Percentiles rank a stretch among this genome's conserved stretches.
These are phyloP conservation scores for Pelargonium australe DNA, from an alignment of 441 rosid species.

Conservation along the genomic window DNA sequence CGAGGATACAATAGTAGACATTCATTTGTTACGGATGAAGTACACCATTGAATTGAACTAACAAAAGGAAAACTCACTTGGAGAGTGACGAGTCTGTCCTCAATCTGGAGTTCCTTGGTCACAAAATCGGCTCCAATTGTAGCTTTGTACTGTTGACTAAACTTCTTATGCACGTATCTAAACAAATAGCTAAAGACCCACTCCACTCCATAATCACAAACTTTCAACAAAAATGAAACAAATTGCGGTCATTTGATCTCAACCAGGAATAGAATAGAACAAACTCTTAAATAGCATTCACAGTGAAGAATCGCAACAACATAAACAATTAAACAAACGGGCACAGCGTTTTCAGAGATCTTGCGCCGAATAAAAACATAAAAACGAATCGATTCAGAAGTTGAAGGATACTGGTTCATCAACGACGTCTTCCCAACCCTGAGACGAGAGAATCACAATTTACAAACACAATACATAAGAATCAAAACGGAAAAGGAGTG, in stretches of 20 bases:
- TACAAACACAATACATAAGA: not conserved
- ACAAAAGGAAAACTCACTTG: slow-evolving; percentile 42
- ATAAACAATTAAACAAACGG: not conserved
- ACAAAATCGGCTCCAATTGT: slow-evolving; percentile 97
- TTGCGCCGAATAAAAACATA: not conserved
- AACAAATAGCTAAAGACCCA: slow-evolving; percentile 29
- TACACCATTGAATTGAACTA: not conserved
- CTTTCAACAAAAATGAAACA: not conserved
- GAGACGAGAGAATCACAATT: slow-evolving; percentile 18
- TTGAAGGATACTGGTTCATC: slow-evolving; percentile 95
- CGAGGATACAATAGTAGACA: too few species aligned
- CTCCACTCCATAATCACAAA: slow-evolving; percentile 7
- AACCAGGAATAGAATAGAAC: not conserved
- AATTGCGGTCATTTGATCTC: slow-evolving; percentile 3
- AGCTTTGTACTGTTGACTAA: slow-evolving; percentile 91
- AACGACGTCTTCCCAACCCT: slow-evolving; percentile 98
- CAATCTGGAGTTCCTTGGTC: slow-evolving; percentile 89
- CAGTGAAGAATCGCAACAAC: not conserved
- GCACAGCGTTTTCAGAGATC: not conserved
- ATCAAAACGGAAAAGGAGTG: not conserved
- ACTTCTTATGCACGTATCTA: slow-evolving; percentile 91
- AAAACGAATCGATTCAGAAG: not conserved
- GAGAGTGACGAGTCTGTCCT: slow-evolving; percentile 77
- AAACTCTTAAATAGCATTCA: not conserved
- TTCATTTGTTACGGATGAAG: too few species aligned